phyloP scores from a whole-genome alignment of 2,329 filamentous ascomycete species.

The Pyricularia sp. region DNA sequence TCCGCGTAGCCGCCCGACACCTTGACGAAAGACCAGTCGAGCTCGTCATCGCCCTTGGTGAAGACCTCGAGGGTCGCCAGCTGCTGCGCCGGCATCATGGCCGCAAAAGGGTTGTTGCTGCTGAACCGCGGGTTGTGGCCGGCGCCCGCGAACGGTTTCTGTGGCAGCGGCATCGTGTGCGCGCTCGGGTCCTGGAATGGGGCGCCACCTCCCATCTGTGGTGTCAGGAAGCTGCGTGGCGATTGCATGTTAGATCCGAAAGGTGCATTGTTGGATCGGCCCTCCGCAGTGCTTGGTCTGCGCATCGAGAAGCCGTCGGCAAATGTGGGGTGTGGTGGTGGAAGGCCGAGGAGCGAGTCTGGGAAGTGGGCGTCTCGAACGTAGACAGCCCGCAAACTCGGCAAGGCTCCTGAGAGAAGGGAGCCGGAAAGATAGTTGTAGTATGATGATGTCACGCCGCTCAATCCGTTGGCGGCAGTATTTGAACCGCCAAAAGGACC shows the following conservation, averaged over 20 bases:
- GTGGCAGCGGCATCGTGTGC: slow-evolving; percentile 8
- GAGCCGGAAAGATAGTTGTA: slow-evolving; percentile 83
- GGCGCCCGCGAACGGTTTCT: slow-evolving; percentile 14
- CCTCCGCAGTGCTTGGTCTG: not conserved
- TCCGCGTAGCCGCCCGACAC: slow-evolving; percentile 25
- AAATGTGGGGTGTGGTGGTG: slow-evolving; percentile 47
- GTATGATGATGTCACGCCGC: slow-evolving; percentile 49
- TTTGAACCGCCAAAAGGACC: not conserved
- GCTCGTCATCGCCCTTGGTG: slow-evolving; percentile 47
- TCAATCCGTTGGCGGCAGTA: slow-evolving; percentile 21
- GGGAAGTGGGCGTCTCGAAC: slow-evolving; percentile 80
- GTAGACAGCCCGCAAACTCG: slow-evolving; percentile 66
- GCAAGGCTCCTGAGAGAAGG: slow-evolving; percentile 65
- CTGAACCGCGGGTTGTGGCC: slow-evolving; percentile 37
- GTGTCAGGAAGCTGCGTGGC: slow-evolving; percentile 12
- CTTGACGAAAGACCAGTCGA: slow-evolving; percentile 49
- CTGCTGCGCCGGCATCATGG: slow-evolving; percentile 18
- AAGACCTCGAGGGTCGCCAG: slow-evolving; percentile 45
- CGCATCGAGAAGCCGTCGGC: slow-evolving; percentile 24
- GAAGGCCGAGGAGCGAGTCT: slow-evolving; percentile 62
- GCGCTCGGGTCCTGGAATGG: slow-evolving; percentile 9
- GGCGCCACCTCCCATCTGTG: slow-evolving; percentile 5
- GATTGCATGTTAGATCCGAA: slow-evolving; percentile 16
- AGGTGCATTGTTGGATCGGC: not conserved
- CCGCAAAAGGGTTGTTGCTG: slow-evolving; percentile 51